Percentiles rank a stretch among this genome's conserved stretches.
These are phyloP conservation scores for Pichia sp. DNA, from an alignment of 1,139 yeast genomes.

Conservation along the genomic window DNA sequence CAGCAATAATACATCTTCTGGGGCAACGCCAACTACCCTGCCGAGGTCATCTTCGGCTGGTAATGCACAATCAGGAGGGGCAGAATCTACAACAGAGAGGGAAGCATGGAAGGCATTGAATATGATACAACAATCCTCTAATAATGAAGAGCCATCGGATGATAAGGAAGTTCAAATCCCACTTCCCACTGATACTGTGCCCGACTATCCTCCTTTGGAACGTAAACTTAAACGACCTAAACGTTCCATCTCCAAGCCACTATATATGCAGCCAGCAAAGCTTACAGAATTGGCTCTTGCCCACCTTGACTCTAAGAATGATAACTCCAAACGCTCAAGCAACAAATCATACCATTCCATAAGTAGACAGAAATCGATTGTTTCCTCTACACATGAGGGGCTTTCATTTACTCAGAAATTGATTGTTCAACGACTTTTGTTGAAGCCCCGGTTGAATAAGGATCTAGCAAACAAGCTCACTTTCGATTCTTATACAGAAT, in stretches of 20 bases:
- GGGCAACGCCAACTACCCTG: background rate
- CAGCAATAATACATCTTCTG: background rate
- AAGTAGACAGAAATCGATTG: background rate
- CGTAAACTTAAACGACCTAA: constrained; percentile 11
- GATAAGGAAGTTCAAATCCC: background rate
- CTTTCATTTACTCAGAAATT: constrained; percentile 25
- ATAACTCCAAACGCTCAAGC: background rate
- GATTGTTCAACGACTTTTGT: constrained; percentile 29
- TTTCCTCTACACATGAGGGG: background rate
- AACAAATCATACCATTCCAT: background rate
- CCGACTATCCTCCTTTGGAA: background rate
- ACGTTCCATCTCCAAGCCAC: constrained; percentile 6
- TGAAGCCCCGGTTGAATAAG: constrained; percentile 25
- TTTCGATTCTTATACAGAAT: constrained; percentile 24
- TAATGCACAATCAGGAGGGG: background rate
- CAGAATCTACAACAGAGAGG: background rate
- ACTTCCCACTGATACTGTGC: background rate
- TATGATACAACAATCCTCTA: constrained; percentile 4
- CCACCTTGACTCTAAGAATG: constrained; percentile 15
- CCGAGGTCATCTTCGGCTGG: background rate
- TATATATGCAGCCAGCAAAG: background rate
- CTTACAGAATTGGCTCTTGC: constrained; percentile 25
- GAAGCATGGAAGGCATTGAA: constrained; percentile 19
- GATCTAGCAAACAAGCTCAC: constrained; percentile 13
- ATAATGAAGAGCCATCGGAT: background rate